Evolutionary conservation across 345 rosid genomes (phyloP).

Genomic region (Hirschfeldia incana): DNA sequence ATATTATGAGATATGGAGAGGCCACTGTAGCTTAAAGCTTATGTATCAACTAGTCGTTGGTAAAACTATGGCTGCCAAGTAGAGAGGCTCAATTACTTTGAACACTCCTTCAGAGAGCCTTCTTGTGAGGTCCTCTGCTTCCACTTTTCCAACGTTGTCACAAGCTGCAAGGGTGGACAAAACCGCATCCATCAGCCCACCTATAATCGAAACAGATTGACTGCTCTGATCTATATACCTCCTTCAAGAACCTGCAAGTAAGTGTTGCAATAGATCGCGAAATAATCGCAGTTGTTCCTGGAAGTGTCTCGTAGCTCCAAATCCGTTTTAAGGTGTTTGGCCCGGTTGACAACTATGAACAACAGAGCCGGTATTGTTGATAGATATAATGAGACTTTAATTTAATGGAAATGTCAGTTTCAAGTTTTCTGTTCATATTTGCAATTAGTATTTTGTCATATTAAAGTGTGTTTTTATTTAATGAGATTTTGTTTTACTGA

Average conservation of each 20-base stretch:
- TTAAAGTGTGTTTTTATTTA: too few species aligned
- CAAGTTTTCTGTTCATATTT: neutral
- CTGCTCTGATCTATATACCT: too few species aligned
- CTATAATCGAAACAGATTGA: conserved; percentile 5
- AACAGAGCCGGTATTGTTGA: neutral
- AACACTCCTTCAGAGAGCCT: conserved; percentile 63
- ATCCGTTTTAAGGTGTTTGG: too few species aligned
- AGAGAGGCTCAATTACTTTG: conserved; percentile 56
- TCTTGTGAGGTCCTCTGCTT: conserved; percentile 68
- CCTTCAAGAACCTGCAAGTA: too few species aligned
- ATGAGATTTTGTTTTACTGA: too few species aligned
- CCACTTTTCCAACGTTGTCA: conserved; percentile 66
- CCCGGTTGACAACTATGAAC: too few species aligned
- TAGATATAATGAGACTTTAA: neutral
- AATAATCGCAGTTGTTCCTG: too few species aligned
- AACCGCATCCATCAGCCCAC: conserved; percentile 82
- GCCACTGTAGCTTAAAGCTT: conserved; percentile 7
- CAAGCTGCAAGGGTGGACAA: conserved; percentile 70
- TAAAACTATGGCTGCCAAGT: conserved; percentile 22
- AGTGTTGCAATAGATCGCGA: too few species aligned
- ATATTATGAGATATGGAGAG: neutral
- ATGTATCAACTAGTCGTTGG: neutral
- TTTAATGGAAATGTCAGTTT: conserved; percentile 7
- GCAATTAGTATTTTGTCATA: conserved; percentile 25
- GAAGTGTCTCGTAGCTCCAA: too few species aligned